Percentiles rank a stretch among this genome's conserved stretches.
Evolutionary conservation across 2,329 filamentous ascomycete genomes (phyloP).

Genomic region (Coniochaeta sp.): DNA sequence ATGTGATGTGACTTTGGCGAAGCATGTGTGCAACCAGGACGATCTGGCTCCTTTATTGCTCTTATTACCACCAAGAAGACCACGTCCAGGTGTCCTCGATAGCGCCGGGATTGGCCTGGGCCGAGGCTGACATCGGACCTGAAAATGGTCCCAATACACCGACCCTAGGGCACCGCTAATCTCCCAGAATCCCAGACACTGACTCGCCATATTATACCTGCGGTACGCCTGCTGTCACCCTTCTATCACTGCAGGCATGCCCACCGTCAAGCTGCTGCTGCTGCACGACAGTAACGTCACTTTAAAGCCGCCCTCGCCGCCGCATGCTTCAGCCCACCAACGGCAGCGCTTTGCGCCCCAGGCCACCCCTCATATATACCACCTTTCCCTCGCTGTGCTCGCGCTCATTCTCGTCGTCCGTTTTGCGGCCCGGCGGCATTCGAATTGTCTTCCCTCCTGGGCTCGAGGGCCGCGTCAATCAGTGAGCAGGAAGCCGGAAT

Average conservation of each 20-base stretch:
- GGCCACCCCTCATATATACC: constrained; percentile 18
- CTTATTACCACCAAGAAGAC: background rate
- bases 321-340: constrained; percentile 15
- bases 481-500: background rate
- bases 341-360: constrained; percentile 9
- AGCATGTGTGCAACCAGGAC: background rate
- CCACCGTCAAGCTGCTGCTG: constrained; percentile 28
- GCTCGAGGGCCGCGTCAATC: background rate
- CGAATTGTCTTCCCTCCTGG: background rate
- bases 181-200: background rate
- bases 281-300: constrained; percentile 22
- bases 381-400: constrained; percentile 22
- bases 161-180: constrained; percentile 1
- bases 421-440: constrained; percentile 7
- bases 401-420: constrained; percentile 24
- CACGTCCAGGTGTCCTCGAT: background rate
- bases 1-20: background rate
- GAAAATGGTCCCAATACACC: background rate
- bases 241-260: constrained; percentile 26
- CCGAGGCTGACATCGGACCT: constrained; percentile 4
- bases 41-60: background rate
- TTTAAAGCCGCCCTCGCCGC: constrained; percentile 15
- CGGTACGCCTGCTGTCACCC: background rate
- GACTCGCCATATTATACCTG: background rate
- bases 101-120: background rate